Base-by-base conservation (phyloP, 768 basidiomycete species). In the Amanita subjunquillea region DNA sequence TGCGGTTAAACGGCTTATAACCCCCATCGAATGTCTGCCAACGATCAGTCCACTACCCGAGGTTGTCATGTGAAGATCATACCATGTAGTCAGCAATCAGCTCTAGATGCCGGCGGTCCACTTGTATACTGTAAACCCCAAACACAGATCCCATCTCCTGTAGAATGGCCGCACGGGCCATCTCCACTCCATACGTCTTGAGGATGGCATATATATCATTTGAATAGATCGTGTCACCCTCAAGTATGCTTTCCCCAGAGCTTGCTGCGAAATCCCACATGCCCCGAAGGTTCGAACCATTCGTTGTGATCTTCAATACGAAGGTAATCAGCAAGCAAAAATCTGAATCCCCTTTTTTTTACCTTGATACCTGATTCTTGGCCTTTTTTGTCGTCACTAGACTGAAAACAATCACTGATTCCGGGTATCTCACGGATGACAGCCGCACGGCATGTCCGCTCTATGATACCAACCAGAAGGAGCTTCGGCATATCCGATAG, bases 81-180 rank as follows among this genome's bases (percentile, higher is more conserved):
- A 95, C 95, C 96, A 99, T 99, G 66, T 98, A 99, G 67, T 99
- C 96, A 12, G 96, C 96, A 65, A 99, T 96, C 57, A 99, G 75
- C 60, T 95, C 92, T 45, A 98, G 74, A 72, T 99, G 96, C 44
- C 96, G 82, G 57, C 79, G 79, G 68, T 98, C 86, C 54, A 99
- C 95, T 54, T 89, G 88, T 60, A 99, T 99, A 62, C 85, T 94
- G 73, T 99, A 99, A 2, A 85, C 91, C 5, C 81, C 84, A 67
- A 99, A 99, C 40, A 99, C 91, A 17, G 82, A 83, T 46, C 85
- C 78, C 70, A 99, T 87, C 69, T 99, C 96, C 48, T 78, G 79
- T 58, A 99, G 76, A 63, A 99, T 95, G 6, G 88, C 82, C 10
- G 85, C 80, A 22, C 96, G 83, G 25, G 94, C 96, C 73, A 94